Conservation (phyloP, 2,329 filamentous ascomycete species). For the Byssochlamys sp. region DNA sequence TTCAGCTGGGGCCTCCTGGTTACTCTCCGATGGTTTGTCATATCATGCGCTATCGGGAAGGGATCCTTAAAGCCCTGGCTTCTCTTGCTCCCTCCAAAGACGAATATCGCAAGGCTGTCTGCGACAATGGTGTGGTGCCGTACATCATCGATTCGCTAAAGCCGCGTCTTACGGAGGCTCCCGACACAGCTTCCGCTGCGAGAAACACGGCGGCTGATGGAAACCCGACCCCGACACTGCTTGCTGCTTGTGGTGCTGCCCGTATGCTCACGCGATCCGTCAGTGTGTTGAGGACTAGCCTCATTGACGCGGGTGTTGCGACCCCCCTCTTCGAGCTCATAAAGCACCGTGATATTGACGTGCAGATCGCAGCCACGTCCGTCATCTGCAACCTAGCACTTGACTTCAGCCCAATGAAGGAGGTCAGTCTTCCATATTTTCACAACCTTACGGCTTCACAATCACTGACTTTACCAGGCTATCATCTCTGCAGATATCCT, state of each 20-base stretch:
- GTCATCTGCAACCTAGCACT: conserved; percentile 76
- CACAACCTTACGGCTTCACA: background rate
- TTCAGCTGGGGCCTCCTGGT: conserved; percentile 52
- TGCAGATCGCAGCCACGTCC: conserved; percentile 77
- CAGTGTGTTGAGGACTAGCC: conserved; percentile 68
- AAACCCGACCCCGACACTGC: conserved; percentile 67
- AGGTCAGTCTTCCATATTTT: conserved; percentile 47
- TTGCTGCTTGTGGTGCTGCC: conserved; percentile 75
- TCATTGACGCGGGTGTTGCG: conserved; percentile 77
- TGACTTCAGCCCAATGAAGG: conserved; percentile 83
- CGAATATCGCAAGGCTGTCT: conserved; percentile 69
- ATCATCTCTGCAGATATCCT: conserved; percentile 67
- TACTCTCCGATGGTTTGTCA: conserved; percentile 55
- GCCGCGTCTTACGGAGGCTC: conserved; percentile 35
- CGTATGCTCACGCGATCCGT: conserved; percentile 77
- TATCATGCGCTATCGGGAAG: conserved; percentile 66
- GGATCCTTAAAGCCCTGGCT: conserved; percentile 67
- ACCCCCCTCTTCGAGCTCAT: conserved; percentile 68
- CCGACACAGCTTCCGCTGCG: conserved; percentile 17
- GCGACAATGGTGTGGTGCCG: conserved; percentile 68
- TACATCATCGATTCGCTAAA: conserved; percentile 77
- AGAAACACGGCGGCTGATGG: conserved; percentile 49
- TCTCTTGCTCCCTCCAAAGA: conserved; percentile 74
- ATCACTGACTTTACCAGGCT: conserved; percentile 39
- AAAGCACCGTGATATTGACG: conserved; percentile 62